Evolutionary conservation across 2,329 filamentous ascomycete genomes (phyloP).

Genomic region (Parascedosporium putredinis): DNA sequence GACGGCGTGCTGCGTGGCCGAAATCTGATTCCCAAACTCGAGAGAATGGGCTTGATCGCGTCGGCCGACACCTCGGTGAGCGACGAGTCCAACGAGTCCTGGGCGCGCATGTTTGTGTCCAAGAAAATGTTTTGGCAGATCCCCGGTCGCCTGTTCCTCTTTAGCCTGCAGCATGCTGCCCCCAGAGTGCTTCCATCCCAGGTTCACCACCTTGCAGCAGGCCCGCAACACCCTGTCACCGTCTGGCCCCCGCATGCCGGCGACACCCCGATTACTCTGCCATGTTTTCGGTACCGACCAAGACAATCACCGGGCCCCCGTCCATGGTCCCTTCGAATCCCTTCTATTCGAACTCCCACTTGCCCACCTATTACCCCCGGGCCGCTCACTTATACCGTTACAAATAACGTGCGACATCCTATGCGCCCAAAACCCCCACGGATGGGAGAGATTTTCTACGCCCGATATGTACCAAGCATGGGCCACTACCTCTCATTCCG

Average conservation of each 20-base stretch:
- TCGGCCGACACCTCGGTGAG: slow-evolving; percentile 64
- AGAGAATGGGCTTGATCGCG: slow-evolving; percentile 80
- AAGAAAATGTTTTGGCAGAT: slow-evolving; percentile 85
- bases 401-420: slow-evolving; percentile 72
- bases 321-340: slow-evolving; percentile 47
- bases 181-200: background rate
- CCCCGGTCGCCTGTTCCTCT: slow-evolving; percentile 77
- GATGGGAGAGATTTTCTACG: slow-evolving; percentile 87
- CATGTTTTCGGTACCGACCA: slow-evolving; percentile 23
- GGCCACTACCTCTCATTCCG: slow-evolving; percentile 83
- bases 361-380: slow-evolving; percentile 87
- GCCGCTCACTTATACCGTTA: slow-evolving; percentile 71
- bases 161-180: slow-evolving; percentile 59
- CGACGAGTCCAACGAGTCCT: slow-evolving; percentile 53
- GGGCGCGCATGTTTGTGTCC: slow-evolving; percentile 74
- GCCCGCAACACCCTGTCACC: slow-evolving; percentile 35
- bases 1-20: slow-evolving; percentile 82
- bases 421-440: slow-evolving; percentile 78
- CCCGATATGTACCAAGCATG: slow-evolving; percentile 71
- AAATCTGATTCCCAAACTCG: slow-evolving; percentile 79
- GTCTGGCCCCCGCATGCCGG: background rate
- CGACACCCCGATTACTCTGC: slow-evolving; percentile 27
- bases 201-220: slow-evolving; percentile 6
- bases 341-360: slow-evolving; percentile 71
- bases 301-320: slow-evolving; percentile 16